Evolutionary conservation across 345 rosid species (phyloP).

Genomic region (Arabidopsis arenosa): DNA sequence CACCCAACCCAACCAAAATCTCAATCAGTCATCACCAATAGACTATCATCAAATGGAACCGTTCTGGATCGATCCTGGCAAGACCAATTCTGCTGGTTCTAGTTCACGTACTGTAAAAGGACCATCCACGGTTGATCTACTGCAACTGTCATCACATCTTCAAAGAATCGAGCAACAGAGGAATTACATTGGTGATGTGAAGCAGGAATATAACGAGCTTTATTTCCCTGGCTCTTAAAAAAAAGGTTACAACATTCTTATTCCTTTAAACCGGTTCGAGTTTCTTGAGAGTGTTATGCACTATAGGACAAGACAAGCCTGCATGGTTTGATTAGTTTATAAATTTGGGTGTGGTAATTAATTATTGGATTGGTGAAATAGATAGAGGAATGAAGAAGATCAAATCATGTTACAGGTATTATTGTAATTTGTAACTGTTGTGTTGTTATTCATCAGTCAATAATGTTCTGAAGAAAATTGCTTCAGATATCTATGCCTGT

Average conservation of each 20-base stretch:
- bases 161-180: constrained; percentile 74
- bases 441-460: constrained; percentile 31
- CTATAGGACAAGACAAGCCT: not conserved
- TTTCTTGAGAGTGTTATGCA: constrained; percentile 1
- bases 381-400: constrained; percentile 6
- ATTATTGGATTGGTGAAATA: constrained; percentile 31
- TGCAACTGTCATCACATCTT: constrained; percentile 76
- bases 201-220: constrained; percentile 58
- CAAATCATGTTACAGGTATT: constrained; percentile 3
- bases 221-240: constrained; percentile 48
- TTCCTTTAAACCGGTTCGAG: not conserved
- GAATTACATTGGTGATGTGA: constrained; percentile 56
- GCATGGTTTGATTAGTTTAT: constrained; percentile 7
- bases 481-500: constrained; percentile 37
- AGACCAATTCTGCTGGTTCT: constrained; percentile 38
- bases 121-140: constrained; percentile 63
- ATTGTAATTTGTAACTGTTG: constrained; percentile 14
- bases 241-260: constrained; percentile 20
- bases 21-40: constrained; percentile 3
- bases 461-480: constrained; percentile 24
- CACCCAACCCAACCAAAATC: constrained; percentile 40
- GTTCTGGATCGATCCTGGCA: constrained; percentile 1
- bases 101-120: constrained; percentile 47
- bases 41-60: constrained; percentile 27
- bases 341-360: constrained; percentile 22